Percentiles rank a stretch among this genome's conserved stretches.
phyloP scores from a whole-genome alignment of 2,329 filamentous ascomycete genomes.

The Aaosphaeria pasadenensis region DNA sequence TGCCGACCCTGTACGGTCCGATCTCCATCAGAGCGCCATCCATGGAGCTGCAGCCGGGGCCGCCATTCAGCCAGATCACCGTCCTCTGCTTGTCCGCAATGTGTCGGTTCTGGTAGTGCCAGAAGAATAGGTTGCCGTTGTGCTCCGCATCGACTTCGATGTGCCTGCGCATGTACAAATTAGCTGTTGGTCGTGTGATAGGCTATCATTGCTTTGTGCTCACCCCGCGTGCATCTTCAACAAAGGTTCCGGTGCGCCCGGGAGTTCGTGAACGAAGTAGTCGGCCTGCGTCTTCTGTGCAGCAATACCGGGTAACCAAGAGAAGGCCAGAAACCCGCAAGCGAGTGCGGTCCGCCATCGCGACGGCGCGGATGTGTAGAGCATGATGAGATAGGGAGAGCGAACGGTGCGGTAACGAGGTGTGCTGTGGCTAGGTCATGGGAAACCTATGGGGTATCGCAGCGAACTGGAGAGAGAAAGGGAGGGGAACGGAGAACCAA shows the following conservation, averaged over 20 bases:
- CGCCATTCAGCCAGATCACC: constrained; percentile 95
- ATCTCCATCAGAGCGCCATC: constrained; percentile 97
- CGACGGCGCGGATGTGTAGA: constrained; percentile 20
- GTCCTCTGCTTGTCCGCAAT: constrained; percentile 89
- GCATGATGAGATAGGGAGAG: constrained; percentile 2
- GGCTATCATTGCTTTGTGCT: constrained; percentile 34
- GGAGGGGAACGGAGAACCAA: too few species aligned
- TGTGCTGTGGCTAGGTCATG: too few species aligned
- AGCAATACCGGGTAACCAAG: constrained; percentile 27
- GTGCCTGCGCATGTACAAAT: constrained; percentile 58
- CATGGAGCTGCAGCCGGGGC: constrained; percentile 94
- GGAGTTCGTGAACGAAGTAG: constrained; percentile 83
- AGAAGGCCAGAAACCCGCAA: constrained; percentile 26
- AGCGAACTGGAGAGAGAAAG: too few species aligned
- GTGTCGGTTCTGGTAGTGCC: constrained; percentile 94
- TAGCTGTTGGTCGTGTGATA: background rate
- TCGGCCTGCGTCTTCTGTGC: constrained; percentile 68
- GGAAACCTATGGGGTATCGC: too few species aligned
- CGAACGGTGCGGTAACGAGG: constrained; percentile 6
- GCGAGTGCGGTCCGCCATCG: constrained; percentile 33
- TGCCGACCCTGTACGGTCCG: constrained; percentile 83
- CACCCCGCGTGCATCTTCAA: constrained; percentile 99
- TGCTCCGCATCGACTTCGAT: constrained; percentile 82
- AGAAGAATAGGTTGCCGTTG: constrained; percentile 97
- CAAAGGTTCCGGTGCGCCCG: constrained; percentile 75